phyloP scores from a whole-genome alignment of 2,329 filamentous ascomycete species.

The Aspergillus sp. region DNA sequence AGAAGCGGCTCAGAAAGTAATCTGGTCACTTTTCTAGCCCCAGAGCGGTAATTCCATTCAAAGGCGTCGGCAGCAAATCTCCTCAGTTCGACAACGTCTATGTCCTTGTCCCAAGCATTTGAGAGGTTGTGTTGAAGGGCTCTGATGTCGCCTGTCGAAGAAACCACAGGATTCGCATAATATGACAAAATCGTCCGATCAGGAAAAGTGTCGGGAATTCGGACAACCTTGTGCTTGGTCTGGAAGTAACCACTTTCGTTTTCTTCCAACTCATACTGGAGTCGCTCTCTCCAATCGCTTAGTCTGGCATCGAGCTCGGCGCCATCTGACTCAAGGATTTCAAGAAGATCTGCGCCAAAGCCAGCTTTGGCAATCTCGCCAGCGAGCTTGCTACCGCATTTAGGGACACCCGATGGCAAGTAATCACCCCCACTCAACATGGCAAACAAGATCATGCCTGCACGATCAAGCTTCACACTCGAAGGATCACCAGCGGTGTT shows the following conservation, averaged over 20 bases:
- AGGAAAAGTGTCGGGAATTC: constrained; percentile 79
- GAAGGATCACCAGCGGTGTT: constrained; percentile 19
- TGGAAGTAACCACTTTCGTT: constrained; percentile 83
- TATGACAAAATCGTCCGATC: constrained; percentile 76
- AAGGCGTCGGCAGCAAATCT: constrained; percentile 77
- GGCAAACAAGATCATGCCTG: constrained; percentile 91
- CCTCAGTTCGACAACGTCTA: constrained; percentile 69
- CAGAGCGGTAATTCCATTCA: constrained; percentile 77
- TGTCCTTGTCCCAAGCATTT: constrained; percentile 58
- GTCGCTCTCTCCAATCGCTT: constrained; percentile 67
- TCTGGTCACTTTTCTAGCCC: constrained; percentile 81
- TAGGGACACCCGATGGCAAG: constrained; percentile 79
- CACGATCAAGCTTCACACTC: constrained; percentile 62
- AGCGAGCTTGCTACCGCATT: constrained; percentile 83
- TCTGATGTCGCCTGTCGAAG: constrained; percentile 59
- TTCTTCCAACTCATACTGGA: constrained; percentile 75
- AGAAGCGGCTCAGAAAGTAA: constrained; percentile 77
- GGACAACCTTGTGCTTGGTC: constrained; percentile 70
- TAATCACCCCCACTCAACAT: constrained; percentile 97
- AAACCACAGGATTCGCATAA: constrained; percentile 86
- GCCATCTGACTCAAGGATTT: constrained; percentile 57
- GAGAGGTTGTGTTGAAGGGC: constrained; percentile 55
- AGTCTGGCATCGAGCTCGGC: constrained; percentile 44
- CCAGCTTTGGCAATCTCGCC: constrained; percentile 88
- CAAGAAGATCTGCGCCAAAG: constrained; percentile 72